Percentiles rank a stretch among this genome's conserved stretches.
phyloP scores from a whole-genome alignment of 2,329 filamentous ascomycete species.

The Colletotrichum caudatum region DNA sequence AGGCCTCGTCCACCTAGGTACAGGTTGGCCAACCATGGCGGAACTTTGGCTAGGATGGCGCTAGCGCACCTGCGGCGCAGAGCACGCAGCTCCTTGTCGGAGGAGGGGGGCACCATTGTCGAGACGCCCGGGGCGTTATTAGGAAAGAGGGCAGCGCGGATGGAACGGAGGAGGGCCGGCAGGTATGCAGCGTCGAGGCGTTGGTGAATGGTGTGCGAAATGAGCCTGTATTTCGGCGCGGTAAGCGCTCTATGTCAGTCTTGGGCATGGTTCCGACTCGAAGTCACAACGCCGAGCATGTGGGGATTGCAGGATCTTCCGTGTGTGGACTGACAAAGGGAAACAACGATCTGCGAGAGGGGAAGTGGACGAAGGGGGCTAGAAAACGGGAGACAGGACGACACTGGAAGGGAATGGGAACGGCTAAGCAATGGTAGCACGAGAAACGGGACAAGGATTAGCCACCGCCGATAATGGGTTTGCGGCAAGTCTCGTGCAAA shows the following conservation, averaged over 20 bases:
- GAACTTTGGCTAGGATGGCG: conserved; percentile 64
- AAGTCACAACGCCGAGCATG: conserved; percentile 34
- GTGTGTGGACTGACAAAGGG: conserved; percentile 30
- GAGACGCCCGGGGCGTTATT: conserved; percentile 80
- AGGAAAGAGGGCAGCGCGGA: conserved; percentile 86
- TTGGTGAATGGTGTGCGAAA: conserved; percentile 68
- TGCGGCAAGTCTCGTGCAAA: background rate
- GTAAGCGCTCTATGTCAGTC: conserved; percentile 40
- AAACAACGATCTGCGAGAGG: conserved; percentile 37
- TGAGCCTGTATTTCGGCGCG: conserved; percentile 58
- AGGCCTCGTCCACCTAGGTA: conserved; percentile 61
- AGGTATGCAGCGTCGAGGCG: conserved; percentile 73
- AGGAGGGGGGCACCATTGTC: conserved; percentile 69
- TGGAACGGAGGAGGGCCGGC: conserved; percentile 74
- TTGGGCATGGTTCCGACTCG: conserved; percentile 35
- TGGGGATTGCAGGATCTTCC: conserved; percentile 45
- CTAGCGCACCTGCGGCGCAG: conserved; percentile 77
- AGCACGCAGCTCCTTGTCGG: conserved; percentile 68
- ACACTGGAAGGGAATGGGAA: conserved; percentile 16
- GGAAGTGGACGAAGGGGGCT: conserved; percentile 18
- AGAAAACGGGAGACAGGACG: background rate
- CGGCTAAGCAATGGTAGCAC: conserved; percentile 5
- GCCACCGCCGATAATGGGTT: conserved; percentile 11
- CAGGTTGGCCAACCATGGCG: conserved; percentile 60
- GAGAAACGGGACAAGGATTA: conserved; percentile 18